Evolutionary conservation across 768 basidiomycete species (phyloP).

Genomic region (Mycena belliarum): DNA sequence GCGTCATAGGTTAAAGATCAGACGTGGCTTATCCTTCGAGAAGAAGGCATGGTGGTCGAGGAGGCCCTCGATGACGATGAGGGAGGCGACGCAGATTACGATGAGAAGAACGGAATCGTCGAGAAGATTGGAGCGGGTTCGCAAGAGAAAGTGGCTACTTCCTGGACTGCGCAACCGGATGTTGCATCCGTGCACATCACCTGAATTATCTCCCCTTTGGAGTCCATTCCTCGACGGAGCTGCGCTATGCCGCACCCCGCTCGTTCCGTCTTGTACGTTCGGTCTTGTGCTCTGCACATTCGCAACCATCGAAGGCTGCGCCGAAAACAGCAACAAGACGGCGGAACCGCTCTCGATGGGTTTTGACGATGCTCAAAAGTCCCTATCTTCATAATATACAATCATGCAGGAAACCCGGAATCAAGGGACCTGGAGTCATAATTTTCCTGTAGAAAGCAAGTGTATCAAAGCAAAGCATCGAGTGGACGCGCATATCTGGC

Average conservation of each 20-base stretch:
- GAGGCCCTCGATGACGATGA: slow-evolving; percentile 50
- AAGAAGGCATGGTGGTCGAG: slow-evolving; percentile 69
- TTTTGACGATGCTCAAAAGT: too few species aligned
- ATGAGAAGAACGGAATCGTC: slow-evolving; percentile 46
- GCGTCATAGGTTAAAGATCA: slow-evolving; percentile 55
- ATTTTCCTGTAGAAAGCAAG: neutral
- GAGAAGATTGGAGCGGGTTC: slow-evolving; percentile 36
- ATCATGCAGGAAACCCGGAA: too few species aligned
- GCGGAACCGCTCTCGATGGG: too few species aligned
- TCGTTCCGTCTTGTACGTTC: neutral
- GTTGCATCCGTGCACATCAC: slow-evolving; percentile 3
- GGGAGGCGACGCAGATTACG: slow-evolving; percentile 34
- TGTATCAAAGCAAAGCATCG: neutral
- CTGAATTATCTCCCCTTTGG: neutral
- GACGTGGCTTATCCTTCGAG: slow-evolving; percentile 57
- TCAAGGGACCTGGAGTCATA: too few species aligned
- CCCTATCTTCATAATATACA: too few species aligned
- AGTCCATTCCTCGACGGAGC: neutral
- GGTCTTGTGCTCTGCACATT: neutral
- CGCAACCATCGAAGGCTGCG: too few species aligned
- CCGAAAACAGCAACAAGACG: too few species aligned
- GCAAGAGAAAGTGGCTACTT: slow-evolving; percentile 5
- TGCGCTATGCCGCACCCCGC: neutral
- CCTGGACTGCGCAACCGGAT: slow-evolving; percentile 12
- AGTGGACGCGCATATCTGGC: neutral